A percentile compares a stretch with the other conserved stretches of the same genome.
phyloP scores from a whole-genome alignment of 352 stramenopile genomes.

The Phytophthora pinifolia region DNA sequence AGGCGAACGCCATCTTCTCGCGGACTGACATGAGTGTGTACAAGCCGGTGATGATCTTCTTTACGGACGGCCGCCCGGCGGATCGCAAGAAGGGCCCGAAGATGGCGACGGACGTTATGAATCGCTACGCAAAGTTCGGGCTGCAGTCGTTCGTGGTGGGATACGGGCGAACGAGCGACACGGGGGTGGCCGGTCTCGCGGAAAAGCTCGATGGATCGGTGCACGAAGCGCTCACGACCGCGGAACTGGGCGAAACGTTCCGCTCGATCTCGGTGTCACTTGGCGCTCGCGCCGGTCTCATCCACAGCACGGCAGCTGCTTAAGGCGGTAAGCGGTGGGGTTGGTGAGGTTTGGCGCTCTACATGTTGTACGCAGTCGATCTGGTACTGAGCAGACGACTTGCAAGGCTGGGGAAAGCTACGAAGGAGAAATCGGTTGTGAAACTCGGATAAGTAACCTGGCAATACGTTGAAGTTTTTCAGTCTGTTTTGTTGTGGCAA shows the following conservation, averaged over 20 bases:
- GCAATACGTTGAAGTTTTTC: too few relatives aligned
- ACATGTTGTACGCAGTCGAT: too few relatives aligned
- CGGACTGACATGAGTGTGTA: constrained; percentile 30
- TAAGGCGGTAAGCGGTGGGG: constrained; percentile 1
- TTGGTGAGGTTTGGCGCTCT: too few relatives aligned
- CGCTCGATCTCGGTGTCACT: constrained; percentile 42
- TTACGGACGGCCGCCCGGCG: constrained; percentile 42
- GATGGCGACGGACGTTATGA: constrained; percentile 29
- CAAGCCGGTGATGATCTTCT: constrained; percentile 48
- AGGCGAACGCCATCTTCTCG: constrained; percentile 39
- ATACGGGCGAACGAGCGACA: constrained; percentile 32
- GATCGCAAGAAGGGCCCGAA: constrained; percentile 31
- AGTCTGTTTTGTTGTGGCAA: too few relatives aligned
- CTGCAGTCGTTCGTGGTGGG: constrained; percentile 40
- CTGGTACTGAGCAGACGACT: too few relatives aligned
- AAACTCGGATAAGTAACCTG: too few relatives aligned
- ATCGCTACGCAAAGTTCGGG: constrained; percentile 24
- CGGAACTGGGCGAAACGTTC: constrained; percentile 34
- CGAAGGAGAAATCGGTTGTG: too few relatives aligned
- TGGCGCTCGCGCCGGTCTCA: constrained; percentile 34
- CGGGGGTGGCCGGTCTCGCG: constrained; percentile 30
- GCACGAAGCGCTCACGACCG: constrained; percentile 24
- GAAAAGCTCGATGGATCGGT: constrained; percentile 30
- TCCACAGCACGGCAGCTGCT: constrained; percentile 11
- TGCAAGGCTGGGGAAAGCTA: too few relatives aligned